Conservation (phyloP, 495 filamentous ascomycete genomes). For the Talaromyces liani region DNA sequence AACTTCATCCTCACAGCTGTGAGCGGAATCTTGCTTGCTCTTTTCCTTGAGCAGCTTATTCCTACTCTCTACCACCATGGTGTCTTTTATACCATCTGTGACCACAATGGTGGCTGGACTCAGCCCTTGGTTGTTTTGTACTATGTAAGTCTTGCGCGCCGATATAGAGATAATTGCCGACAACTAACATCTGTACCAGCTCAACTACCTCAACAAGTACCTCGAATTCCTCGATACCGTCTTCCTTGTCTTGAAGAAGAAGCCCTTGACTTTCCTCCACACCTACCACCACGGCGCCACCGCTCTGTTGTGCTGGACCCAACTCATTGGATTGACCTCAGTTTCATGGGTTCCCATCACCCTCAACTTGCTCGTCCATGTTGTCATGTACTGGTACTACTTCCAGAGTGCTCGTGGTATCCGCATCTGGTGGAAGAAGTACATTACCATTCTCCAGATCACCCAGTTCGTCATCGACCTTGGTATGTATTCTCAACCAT, state of each 20-base stretch:
- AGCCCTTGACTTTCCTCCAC: slow-evolving; percentile 70
- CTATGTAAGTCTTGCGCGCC: slow-evolving; percentile 47
- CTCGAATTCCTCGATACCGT: slow-evolving; percentile 62
- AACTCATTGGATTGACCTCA: slow-evolving; percentile 59
- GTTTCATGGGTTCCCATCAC: slow-evolving; percentile 64
- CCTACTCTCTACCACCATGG: slow-evolving; percentile 52
- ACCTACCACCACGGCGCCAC: slow-evolving; percentile 71
- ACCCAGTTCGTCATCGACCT: slow-evolving; percentile 53
- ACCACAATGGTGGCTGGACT: slow-evolving; percentile 60
- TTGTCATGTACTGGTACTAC: slow-evolving; percentile 66
- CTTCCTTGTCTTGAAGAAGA: slow-evolving; percentile 69
- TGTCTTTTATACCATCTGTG: slow-evolving; percentile 58
- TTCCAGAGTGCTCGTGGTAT: slow-evolving; percentile 53
- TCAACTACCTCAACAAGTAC: slow-evolving; percentile 70
- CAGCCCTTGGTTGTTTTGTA: slow-evolving; percentile 57
- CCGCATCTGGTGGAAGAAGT: slow-evolving; percentile 56
- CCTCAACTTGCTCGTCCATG: slow-evolving; percentile 62
- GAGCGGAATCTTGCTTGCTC: slow-evolving; percentile 51
- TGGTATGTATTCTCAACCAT: slow-evolving; percentile 24
- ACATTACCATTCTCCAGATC: slow-evolving; percentile 52
- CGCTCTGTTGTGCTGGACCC: slow-evolving; percentile 64
- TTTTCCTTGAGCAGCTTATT: slow-evolving; percentile 59
- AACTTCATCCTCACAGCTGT: slow-evolving; percentile 58
- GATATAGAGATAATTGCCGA: neutral
- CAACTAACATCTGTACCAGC: slow-evolving; percentile 32